Percentiles rank a stretch among this genome's conserved stretches.
Conservation (phyloP, 805 yeast genomes). For the Metschnikowia cubensis region DNA sequence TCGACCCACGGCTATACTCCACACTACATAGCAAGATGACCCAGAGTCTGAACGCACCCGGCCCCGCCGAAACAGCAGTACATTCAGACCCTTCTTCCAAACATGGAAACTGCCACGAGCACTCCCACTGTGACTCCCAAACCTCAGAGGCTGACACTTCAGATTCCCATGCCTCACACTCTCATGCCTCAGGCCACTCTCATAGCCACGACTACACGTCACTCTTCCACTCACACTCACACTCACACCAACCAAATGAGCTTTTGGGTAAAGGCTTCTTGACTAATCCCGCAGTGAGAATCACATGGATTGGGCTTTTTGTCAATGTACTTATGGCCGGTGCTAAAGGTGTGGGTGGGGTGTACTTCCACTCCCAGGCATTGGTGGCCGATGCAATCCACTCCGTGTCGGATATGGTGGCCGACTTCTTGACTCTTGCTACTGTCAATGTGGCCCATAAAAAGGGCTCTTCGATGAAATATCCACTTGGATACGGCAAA, state of each 20-base stretch:
- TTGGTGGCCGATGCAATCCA: conserved; percentile 93
- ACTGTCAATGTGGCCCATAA: conserved; percentile 76
- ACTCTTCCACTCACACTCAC: conserved; percentile 25
- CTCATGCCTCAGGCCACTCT: conserved; percentile 7
- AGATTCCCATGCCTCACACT: conserved; percentile 2
- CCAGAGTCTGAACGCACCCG: background rate
- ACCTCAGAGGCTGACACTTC: no score
- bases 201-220: conserved; percentile 21
- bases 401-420: conserved; percentile 83
- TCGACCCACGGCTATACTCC: background rate
- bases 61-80: background rate
- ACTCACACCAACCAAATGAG: conserved; percentile 40
- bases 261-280: conserved; percentile 27
- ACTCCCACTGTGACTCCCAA: background rate
- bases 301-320: conserved; percentile 86
- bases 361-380: conserved; percentile 91
- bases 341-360: conserved; percentile 85
- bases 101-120: background rate
- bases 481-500: conserved; percentile 90
- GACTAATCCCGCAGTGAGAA: conserved; percentile 80
- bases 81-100: conserved; percentile 6
- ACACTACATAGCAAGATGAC: background rate
- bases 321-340: conserved; percentile 84
- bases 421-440: conserved; percentile 83
- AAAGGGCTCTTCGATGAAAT: conserved; percentile 51